These are phyloP conservation scores for Schoenoplectus triqueter DNA, from an alignment of 202 grass and related monocot species.

Conservation along the genomic window DNA sequence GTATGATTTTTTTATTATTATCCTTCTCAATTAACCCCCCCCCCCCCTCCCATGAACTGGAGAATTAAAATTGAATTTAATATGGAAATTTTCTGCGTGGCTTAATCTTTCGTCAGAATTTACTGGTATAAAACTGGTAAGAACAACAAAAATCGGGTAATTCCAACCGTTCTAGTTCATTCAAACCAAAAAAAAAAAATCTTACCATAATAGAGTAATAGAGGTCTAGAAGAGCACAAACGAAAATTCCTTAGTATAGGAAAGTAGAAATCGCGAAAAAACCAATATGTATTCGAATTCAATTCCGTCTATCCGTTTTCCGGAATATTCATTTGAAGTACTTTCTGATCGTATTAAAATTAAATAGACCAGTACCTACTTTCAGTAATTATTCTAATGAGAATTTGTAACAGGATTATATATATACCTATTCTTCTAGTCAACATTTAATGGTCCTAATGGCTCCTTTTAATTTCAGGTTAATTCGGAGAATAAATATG, in stretches of 20 bases:
- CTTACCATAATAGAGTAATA: too few relatives aligned
- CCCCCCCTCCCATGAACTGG: neutral
- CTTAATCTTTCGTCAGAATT: slow-evolving; percentile 19
- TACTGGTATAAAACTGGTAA: neutral
- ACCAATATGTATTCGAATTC: neutral
- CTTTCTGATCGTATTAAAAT: neutral
- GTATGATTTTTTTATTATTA: slow-evolving; percentile 36
- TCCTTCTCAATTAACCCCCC: neutral
- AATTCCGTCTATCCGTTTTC: neutral
- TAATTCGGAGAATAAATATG: slow-evolving; percentile 69
- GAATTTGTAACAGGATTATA: neutral
- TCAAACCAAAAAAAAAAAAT: too few relatives aligned
- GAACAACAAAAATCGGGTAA: neutral
- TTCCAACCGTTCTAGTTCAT: neutral
- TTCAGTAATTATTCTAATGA: neutral
- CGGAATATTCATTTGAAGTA: neutral
- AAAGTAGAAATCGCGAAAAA: neutral
- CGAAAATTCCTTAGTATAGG: neutral
- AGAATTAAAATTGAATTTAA: neutral
- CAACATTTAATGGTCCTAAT: slow-evolving; percentile 29
- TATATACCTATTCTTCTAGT: neutral
- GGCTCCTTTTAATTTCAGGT: slow-evolving; percentile 43
- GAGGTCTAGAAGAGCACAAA: neutral
- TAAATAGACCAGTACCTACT: neutral
- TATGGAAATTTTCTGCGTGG: slow-evolving; percentile 15